These are phyloP conservation scores for Pseudogymnoascus destructans DNA, from an alignment of 2,329 filamentous ascomycete genomes.

Conservation along the genomic window DNA sequence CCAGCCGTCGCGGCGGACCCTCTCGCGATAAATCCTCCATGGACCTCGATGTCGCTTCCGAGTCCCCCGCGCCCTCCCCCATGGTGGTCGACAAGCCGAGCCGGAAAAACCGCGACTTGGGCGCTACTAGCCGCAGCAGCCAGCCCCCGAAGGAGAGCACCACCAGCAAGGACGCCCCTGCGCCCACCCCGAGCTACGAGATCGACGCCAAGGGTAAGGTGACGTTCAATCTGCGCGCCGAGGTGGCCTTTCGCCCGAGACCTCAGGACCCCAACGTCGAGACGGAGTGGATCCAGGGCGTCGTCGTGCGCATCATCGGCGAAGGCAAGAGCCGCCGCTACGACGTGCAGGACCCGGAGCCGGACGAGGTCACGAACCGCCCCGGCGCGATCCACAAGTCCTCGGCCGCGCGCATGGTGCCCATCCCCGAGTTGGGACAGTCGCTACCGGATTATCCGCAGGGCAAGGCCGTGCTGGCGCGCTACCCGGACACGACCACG, in stretches of 20 bases:
- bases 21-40: slow-evolving; percentile 19
- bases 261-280: slow-evolving; percentile 29
- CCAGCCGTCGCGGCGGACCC: slow-evolving; percentile 14
- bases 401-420: slow-evolving; percentile 62
- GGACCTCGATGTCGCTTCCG: slow-evolving; percentile 23
- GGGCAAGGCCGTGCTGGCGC: slow-evolving; percentile 60
- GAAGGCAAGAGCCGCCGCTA: slow-evolving; percentile 68
- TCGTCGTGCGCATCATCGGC: slow-evolving; percentile 61
- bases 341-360: slow-evolving; percentile 68
- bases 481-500: slow-evolving; percentile 74
- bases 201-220: slow-evolving; percentile 33
- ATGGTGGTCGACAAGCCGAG: slow-evolving; percentile 19
- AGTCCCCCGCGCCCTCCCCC: slow-evolving; percentile 24
- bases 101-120: slow-evolving; percentile 16
- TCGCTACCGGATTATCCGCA: slow-evolving; percentile 46
- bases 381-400: slow-evolving; percentile 52
- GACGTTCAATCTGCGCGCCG: slow-evolving; percentile 46
- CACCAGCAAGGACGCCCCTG: neutral
- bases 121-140: slow-evolving; percentile 17
- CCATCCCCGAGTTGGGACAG: slow-evolving; percentile 51
- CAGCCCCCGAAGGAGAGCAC: slow-evolving; percentile 20
- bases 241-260: slow-evolving; percentile 41
- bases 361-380: slow-evolving; percentile 54
- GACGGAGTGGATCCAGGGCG: slow-evolving; percentile 61
- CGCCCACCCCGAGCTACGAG: slow-evolving; percentile 5